Base-by-base conservation (phyloP, 441 rosid genomes). In the Manihot esculenta region DNA sequence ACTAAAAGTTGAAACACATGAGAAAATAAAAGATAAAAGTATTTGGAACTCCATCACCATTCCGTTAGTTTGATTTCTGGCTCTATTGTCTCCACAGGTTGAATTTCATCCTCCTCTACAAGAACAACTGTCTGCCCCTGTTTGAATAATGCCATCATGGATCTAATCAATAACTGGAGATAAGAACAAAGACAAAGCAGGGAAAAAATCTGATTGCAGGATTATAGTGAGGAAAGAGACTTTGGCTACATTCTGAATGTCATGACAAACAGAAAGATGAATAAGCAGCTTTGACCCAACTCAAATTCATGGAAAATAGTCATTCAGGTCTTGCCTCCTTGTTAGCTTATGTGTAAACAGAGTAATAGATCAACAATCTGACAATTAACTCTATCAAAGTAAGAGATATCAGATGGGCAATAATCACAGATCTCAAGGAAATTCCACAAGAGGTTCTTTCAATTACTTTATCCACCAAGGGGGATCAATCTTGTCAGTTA, bases 101-200 rank as follows among this genome's bases (percentile, higher is more conserved):
- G 87, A 70, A 80, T 75, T 47, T 89, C 93, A 76, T 95, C 98
- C 74, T 92, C 99, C 38, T 91, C 95, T 21, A 86, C 81, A 74
- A 88, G 80, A 76, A 87, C 87, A 70, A 95, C 85, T 24, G 81
- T 72, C 66, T 64, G 80, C 45, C 55, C 79, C 90, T 81, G 80
- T 70, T 72, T 51, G 51, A 62, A 65, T 17, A 73, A 72, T 14
- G 50, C 59, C 62, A 72, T 49, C 24, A 53, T 15, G 15, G 38
- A 66, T 77, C 66, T 23, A 64, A 57, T 72, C 63, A 77, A 55
- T 55, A 49, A 62, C 62, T 51, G 33, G 63, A 63, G 30, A 62
- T 54, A 64, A 35, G 65, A 69, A 38, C 17, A 59, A 21, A 30
- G 51, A 64, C 55, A 7, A 35, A 6, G 2, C 24, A 13, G 62